These are phyloP conservation scores for Zoysia matrella DNA, from an alignment of 202 grass and related monocot genomes.

Conservation along the genomic window DNA sequence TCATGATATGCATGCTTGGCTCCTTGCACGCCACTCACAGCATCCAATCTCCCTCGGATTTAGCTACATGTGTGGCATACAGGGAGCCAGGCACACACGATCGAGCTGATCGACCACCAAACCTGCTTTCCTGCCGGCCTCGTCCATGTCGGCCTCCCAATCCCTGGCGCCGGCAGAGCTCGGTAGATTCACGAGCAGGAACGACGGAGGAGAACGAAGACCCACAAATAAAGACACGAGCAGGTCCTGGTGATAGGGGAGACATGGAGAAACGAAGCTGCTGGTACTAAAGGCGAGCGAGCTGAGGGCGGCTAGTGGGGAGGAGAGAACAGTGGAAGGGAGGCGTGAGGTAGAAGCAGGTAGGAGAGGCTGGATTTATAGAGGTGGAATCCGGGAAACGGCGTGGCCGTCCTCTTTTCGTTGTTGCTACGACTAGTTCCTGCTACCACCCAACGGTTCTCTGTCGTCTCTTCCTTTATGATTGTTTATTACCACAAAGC, in stretches of 20 bases:
- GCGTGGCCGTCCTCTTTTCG: neutral
- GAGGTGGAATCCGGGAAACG: slow-evolving; percentile 36
- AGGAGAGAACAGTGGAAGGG: slow-evolving; percentile 24
- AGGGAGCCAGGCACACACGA: slow-evolving; percentile 96
- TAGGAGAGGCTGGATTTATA: slow-evolving; percentile 51
- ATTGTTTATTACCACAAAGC: slow-evolving; percentile 38
- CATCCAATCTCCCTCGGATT: slow-evolving; percentile 80
- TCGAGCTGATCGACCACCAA: slow-evolving; percentile 24
- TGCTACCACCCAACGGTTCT: slow-evolving; percentile 36
- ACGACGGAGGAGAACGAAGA: neutral
- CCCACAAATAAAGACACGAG: neutral
- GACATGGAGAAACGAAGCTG: slow-evolving; percentile 10
- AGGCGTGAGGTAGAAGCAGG: slow-evolving; percentile 37
- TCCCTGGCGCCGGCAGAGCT: neutral
- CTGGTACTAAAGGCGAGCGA: neutral
- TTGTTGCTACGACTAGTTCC: slow-evolving; percentile 19
- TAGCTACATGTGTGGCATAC: slow-evolving; percentile 96
- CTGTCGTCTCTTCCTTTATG: neutral
- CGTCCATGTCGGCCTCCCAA: neutral
- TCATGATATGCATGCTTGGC: slow-evolving; percentile 82
- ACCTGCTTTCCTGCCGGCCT: slow-evolving; percentile 17
- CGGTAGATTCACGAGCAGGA: neutral
- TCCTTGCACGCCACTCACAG: slow-evolving; percentile 99
- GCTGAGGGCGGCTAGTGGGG: slow-evolving; percentile 20
- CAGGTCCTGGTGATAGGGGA: slow-evolving; percentile 5